Evolutionary conservation across 2,329 filamentous ascomycete species (phyloP), one percentile per base, ranked within the genome.

Genomic region (Rachicladosporium sp.): DNA sequence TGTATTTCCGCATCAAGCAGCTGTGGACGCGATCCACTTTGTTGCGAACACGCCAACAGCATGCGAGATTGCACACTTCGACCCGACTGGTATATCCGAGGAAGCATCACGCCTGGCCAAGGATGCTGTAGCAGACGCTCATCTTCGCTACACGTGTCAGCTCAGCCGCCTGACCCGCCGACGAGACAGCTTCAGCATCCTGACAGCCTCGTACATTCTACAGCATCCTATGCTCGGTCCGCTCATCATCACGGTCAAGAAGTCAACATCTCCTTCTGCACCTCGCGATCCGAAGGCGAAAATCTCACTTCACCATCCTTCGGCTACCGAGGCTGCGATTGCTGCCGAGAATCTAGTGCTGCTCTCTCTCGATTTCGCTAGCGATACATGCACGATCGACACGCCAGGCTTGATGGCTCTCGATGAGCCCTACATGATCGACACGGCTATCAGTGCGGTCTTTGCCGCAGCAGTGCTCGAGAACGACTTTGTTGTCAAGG

Each of bases 91-190:
- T 0, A 78, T 78, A 9, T 73, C 78, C 0, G 74, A 71, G 33
- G 79, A 76, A 1, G 63, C 78, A 1, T 76, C 80, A 42, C 68
- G 71, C 19, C 62, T 78, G 2, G 66, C 71, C 33, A 76, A 82
- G 52, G 66, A 71, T 2, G 70, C 0, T 23, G 35, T 42, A 70
- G 79, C 7, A 67, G 67, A 69, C 42, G 73, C 78, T 29, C 80
- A 80, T 0, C 76, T 82, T 54, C 69, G 73, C 29, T 80, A 86
- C 60, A 78, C 75, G 49, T 82, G 76, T 15, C 70, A 78, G 2
- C 70, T 88, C 2, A 74, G 82, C n/a, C 86, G 79, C 73, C 58
- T 51, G 10, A 49, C 60, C 10, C 55, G 60, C 8, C 48, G 55
- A 19, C 44, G 48, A 15, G 46, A 53, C 34, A 44, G 41, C 29